Percentiles rank a stretch among this genome's conserved stretches.
phyloP scores from a whole-genome alignment of 305 asterid species.

The Lippia alba region DNA sequence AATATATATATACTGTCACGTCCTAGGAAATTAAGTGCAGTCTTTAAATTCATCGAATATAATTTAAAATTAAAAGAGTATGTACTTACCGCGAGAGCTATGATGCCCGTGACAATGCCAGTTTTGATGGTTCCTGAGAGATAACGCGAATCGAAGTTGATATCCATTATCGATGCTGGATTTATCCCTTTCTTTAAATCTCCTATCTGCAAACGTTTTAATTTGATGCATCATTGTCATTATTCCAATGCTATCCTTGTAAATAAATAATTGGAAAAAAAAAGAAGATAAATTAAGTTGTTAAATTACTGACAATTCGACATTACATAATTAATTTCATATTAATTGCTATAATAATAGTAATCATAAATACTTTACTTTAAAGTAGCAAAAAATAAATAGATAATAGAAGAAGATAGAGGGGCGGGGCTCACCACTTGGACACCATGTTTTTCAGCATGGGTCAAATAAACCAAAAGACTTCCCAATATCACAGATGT shows the following conservation, averaged over 20 bases:
- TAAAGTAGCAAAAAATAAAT: neutral
- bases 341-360: too few relatives aligned
- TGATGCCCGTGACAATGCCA: constrained; percentile 84
- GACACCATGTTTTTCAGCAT: constrained; percentile 88
- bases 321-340: too few relatives aligned
- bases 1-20: too few relatives aligned
- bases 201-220: constrained; percentile 63
- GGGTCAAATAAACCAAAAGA: constrained; percentile 71
- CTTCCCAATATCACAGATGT: constrained; percentile 79
- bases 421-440: constrained; percentile 59
- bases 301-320: too few relatives aligned
- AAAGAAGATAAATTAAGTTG: too few relatives aligned
- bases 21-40: too few relatives aligned
- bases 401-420: neutral
- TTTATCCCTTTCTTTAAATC: constrained; percentile 80
- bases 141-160: constrained; percentile 69
- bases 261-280: too few relatives aligned
- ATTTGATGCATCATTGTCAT: too few relatives aligned
- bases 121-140: constrained; percentile 67
- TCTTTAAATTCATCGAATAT: too few relatives aligned
- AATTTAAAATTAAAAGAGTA: too few relatives aligned
- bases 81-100: constrained; percentile 76
- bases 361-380: too few relatives aligned
- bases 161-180: constrained; percentile 76
- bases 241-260: neutral